phyloP scores from a whole-genome alignment of 441 rosid species.

The Populus trichocarpa region DNA sequence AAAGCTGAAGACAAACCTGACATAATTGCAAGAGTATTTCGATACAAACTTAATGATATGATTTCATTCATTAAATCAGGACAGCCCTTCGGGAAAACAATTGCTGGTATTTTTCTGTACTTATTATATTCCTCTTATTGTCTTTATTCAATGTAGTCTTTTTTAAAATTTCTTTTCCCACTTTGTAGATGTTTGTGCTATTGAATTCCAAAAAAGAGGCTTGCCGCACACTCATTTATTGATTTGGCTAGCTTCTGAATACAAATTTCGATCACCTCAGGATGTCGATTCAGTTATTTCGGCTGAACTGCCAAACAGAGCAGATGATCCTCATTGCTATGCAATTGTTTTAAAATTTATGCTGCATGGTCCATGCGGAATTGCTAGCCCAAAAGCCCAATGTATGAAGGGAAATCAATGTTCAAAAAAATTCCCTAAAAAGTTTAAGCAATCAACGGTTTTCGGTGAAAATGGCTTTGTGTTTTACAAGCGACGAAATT shows the following conservation, averaged over 20 bases:
- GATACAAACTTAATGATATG: not conserved
- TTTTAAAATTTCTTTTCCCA: too few relatives aligned
- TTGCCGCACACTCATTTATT: constrained; percentile 2
- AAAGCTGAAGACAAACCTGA: not conserved
- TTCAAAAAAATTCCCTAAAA: not conserved
- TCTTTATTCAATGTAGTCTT: too few relatives aligned
- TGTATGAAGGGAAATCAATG: constrained; percentile 4
- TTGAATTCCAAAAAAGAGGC: constrained; percentile 5
- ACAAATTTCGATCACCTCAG: not conserved
- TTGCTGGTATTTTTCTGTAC: not conserved
- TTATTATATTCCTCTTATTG: not conserved
- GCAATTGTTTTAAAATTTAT: not conserved
- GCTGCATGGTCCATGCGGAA: constrained; percentile 19
- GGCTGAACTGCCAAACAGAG: not conserved
- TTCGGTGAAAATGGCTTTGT: constrained; percentile 7
- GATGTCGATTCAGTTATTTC: not conserved
- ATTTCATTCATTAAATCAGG: not conserved
- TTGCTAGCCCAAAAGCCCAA: not conserved
- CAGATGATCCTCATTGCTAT: not conserved
- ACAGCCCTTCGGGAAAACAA: not conserved
- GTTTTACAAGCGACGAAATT: not conserved
- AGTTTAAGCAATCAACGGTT: not conserved
- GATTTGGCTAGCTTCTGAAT: not conserved
- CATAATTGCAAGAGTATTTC: not conserved
- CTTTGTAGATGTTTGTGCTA: not conserved